Conservation (phyloP, 2,329 filamentous ascomycete genomes). For the Arachnomyces sp. region DNA sequence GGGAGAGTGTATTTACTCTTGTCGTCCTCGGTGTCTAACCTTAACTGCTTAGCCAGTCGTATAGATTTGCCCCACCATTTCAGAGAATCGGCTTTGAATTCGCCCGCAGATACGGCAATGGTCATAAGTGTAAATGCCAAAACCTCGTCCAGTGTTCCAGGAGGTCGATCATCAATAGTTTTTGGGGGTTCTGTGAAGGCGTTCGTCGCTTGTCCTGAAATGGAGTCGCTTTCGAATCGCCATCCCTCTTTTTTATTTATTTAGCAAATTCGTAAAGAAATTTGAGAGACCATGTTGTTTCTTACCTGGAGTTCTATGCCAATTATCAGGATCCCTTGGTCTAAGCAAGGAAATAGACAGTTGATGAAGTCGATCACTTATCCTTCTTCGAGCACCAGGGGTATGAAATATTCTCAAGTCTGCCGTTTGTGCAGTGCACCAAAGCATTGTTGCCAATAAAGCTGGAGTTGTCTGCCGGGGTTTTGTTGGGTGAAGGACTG, state of each 20-base stretch:
- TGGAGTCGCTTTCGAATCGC: constrained; percentile 13
- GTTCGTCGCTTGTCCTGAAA: constrained; percentile 12
- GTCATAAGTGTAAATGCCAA: constrained; percentile 41
- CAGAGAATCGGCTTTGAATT: constrained; percentile 44
- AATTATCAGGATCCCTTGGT: constrained; percentile 19
- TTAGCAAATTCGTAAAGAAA: constrained; percentile 4
- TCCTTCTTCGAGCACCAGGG: constrained; percentile 34
- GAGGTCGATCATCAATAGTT: constrained; percentile 12
- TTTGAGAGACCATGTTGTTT: neutral
- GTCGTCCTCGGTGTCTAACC: constrained; percentile 35
- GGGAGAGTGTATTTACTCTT: constrained; percentile 11
- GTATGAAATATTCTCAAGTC: constrained; percentile 38
- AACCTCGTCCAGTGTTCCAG: constrained; percentile 31
- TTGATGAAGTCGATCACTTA: constrained; percentile 20
- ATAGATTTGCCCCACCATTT: constrained; percentile 43
- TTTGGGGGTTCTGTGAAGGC: constrained; percentile 1
- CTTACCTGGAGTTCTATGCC: constrained; percentile 8
- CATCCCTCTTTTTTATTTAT: constrained; percentile 11
- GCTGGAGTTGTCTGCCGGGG: constrained; percentile 39
- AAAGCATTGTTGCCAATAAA: constrained; percentile 42
- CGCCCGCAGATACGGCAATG: constrained; percentile 41
- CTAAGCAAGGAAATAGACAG: constrained; percentile 27
- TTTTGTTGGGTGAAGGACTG: constrained; percentile 34
- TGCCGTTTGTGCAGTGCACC: constrained; percentile 42
- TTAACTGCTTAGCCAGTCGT: constrained; percentile 31